Evolutionary conservation across 441 rosid genomes (phyloP), one percentile per base, ranked within the genome.

Genomic region (Aleurites moluccanus): DNA sequence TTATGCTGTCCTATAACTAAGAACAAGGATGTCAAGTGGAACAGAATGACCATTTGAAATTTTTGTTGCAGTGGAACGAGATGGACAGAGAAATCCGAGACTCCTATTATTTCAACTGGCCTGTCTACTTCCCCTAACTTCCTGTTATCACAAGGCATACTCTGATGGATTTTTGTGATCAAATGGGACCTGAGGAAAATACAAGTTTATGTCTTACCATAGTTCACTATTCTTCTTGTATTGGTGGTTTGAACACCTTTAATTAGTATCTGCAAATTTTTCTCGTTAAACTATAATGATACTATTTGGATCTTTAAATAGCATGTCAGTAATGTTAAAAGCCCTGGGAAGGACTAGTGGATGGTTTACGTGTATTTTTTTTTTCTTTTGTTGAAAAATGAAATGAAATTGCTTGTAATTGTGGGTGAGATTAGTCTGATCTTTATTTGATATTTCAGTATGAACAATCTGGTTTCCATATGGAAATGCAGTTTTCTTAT

Each of bases 71-170:
- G 97, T 93, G 98, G 98, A 93, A 93, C 42, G 83, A 90, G 85
- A 87, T 85, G 90, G 93, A 88, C 53, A 89, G 35, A 72, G 92
- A 89, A 61, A 80, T 44, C 75, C 88, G 96, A 11, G 96, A 92
- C 79, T 81, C 88, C 0, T 92, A 91, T 71, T 92, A 88, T 64
- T 79, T 71, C 91, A 89, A 92, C 79, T 91, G 98, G 96, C 93
- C 94, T 55, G 80, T 85, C 75, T 92, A 88, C 86, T 92, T 90
- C 82, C 89, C 91, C 1, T 91, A 88, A 81, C 80, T 47, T 72
- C 73, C 72, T 56, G 63, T 59, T 33, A 38, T 67, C 64, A 10
- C 56, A 33, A 30, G 33, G 15, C 23, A 25, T 56, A 67, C 33
- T 56, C 23, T 3, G 38, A 8, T 33, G 45, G 45, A 18, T 28